Conservation (phyloP, 1,284 basidiomycete species). For the Leccinum pachyderme region DNA sequence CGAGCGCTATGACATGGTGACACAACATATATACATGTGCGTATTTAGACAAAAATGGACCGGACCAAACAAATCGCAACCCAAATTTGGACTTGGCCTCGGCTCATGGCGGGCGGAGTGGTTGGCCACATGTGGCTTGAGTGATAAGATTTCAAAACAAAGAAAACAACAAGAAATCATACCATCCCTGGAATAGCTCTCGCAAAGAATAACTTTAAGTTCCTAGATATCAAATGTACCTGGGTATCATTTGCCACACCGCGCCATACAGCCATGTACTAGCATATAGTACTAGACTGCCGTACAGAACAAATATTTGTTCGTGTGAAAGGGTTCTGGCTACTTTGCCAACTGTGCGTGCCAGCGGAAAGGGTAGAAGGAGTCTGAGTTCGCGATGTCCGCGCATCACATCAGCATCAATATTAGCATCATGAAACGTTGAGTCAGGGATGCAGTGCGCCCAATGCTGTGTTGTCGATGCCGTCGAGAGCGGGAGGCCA, state of each 20-base stretch:
- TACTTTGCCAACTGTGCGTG: neutral
- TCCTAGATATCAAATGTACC: neutral
- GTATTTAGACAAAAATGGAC: neutral
- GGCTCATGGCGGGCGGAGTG: neutral
- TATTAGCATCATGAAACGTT: neutral
- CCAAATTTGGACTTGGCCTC: neutral
- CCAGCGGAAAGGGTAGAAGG: neutral
- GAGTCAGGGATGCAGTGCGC: neutral
- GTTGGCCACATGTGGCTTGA: neutral
- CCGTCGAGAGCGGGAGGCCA: neutral
- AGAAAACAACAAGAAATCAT: neutral
- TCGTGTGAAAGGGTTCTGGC: neutral
- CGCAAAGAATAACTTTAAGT: neutral
- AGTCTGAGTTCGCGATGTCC: neutral
- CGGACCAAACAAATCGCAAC: neutral
- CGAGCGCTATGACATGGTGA: neutral
- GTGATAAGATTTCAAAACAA: neutral
- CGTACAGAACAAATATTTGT: neutral
- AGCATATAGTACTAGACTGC: neutral
- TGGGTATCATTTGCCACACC: neutral
- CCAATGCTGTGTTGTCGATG: neutral
- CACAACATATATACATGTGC: neutral
- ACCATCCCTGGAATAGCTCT: neutral
- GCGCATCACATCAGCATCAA: neutral
- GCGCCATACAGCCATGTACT: neutral